These are phyloP conservation scores for Haberlea rhodopensis DNA, from an alignment of 257 asterid species.

Conservation along the genomic window DNA sequence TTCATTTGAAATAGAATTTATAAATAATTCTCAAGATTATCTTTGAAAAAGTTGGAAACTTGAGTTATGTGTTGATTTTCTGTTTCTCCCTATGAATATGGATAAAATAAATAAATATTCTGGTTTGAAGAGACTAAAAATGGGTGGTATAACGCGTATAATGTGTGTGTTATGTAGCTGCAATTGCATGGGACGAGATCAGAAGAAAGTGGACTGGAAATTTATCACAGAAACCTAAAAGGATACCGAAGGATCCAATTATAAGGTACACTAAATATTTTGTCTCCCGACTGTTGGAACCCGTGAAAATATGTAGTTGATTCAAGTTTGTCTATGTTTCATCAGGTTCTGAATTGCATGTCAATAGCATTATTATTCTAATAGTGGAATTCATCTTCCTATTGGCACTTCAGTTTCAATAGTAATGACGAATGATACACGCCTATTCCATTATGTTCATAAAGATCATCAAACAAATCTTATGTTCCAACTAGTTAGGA, in stretches of 20 bases:
- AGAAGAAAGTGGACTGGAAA: slow-evolving; percentile 67
- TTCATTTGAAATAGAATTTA: not conserved
- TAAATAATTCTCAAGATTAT: not conserved
- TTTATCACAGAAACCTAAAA: slow-evolving; percentile 39
- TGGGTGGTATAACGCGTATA: no score
- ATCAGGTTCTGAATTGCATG: no score
- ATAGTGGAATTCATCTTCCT: not conserved
- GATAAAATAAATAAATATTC: no score
- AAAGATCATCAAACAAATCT: not conserved
- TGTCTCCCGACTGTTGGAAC: not conserved
- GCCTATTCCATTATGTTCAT: not conserved
- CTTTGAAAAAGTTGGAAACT: not conserved
- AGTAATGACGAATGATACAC: no score
- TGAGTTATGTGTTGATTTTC: no score
- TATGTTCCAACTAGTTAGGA: no score
- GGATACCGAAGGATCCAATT: slow-evolving; percentile 55
- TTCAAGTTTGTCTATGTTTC: no score
- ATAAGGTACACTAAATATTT: slow-evolving; percentile 52
- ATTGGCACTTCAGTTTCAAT: not conserved
- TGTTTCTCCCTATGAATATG: no score
- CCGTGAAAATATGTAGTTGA: no score
- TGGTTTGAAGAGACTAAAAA: no score
- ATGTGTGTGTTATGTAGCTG: slow-evolving; percentile 46
- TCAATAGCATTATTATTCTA: not conserved
- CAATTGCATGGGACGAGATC: slow-evolving; percentile 65